Evolutionary conservation across 495 filamentous ascomycete genomes (phyloP), one percentile per base, ranked within the genome.

Genomic region (Penicillium simplicissimum): DNA sequence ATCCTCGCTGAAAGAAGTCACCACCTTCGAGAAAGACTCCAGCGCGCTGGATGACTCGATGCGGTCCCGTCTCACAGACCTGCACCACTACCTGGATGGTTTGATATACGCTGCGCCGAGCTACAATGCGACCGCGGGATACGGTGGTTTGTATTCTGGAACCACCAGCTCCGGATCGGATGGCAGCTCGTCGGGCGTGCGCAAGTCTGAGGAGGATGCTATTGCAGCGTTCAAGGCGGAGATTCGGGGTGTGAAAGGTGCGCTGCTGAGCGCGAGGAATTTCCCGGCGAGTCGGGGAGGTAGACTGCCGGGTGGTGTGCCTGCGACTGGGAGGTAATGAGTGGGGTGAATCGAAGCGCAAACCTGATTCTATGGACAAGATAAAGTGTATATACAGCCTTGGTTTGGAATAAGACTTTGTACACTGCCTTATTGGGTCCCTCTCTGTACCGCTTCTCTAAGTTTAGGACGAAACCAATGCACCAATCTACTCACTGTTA

Each of bases 181-280:
- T 48, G 71, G 64, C 28, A 59, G 51, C 37, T 66, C 66, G 66
- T 74, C 58, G 69, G 75, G 51, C 60, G 75, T 67, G 64, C 79
- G 55, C 33, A 79, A 84, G 76, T 77, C 76, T 63, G 84, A 87
- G 68, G 82, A 93, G 38, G 94, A 97, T 71, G 89, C 88, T 63
- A 88, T 96, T 60, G 82, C 85, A 31, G 85, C 81, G 69, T 84
- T 96, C 15, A 93, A 89, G 75, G 83, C 87, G 23, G 91, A 96
- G 70, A 96, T 98, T 61, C 80, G 92, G 53, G 85, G 91, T 63
- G 86, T 98, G n/a, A 98, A 98, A 81, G 94, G 95, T 17, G 88
- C 93, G 49, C 77, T 98, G 72, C 67, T 98, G 70, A 94, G 88
- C 79, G 87, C 93, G 17, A 81, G 87, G 61, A 87, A 86, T 64